Evolutionary conservation across 495 filamentous ascomycete species (phyloP), one percentile per base, ranked within the genome.

Genomic region (Hypomontagnella submonticulosa): DNA sequence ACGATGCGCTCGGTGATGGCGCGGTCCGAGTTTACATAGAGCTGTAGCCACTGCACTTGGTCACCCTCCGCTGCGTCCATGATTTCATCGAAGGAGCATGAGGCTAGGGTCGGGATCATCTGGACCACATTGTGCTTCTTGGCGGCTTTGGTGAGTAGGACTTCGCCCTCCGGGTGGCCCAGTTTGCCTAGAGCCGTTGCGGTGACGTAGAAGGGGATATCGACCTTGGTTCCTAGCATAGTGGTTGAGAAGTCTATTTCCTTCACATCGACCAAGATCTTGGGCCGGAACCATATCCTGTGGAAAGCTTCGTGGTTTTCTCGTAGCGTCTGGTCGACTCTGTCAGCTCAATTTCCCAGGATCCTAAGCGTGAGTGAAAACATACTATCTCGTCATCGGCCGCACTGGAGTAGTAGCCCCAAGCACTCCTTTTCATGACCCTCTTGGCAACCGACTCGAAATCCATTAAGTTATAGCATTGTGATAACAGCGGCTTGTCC

Each of bases 91-190:
- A 99, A 98, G 13, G 92, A 92, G 79, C 96, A 98, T 15, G 92
- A 97, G 7, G 96, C 96, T n/a, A 99, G 84, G 5, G 95, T 99
- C 1, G 95, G 95, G 55, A 99, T 98, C 93, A 97, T 97, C 76
- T 97, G 93, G 53, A 96, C 80, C 20, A 97, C 90, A 72, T 93
- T 85, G 79, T 99, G 95, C 68, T 87, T 88, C 73, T 84, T 83
- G 0, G 96, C 91, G 8, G 92, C 91, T 42, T 85, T 82, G 4
- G 93, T 97, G 16, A 97, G 83, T n/a, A 96, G 81, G 0, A 96
- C 92, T 72, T 97, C 93, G 67, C 93, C 93, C 75, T 97, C 93
- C 0, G 87, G 88, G 74, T 97, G 83, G 23, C 93, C 93, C 0
- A 97, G 86, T 77, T 97, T 97, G 60, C 93, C 93, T 8, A 97